These are phyloP conservation scores for Botrytis aclada DNA, from an alignment of 2,329 filamentous ascomycete genomes.

Conservation along the genomic window DNA sequence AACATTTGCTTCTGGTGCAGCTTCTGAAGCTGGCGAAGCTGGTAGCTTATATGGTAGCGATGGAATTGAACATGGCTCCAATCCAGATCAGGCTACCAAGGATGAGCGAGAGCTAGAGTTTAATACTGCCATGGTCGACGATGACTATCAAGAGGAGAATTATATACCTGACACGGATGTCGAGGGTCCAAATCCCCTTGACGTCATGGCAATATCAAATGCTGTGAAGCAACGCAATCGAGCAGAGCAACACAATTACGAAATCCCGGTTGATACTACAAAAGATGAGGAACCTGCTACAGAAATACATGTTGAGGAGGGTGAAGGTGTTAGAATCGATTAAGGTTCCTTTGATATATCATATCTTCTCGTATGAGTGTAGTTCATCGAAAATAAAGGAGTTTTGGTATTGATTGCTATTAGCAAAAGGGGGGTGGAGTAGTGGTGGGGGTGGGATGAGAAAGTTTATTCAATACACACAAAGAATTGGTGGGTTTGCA, in stretches of 20 bases:
- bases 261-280: constrained; percentile 21
- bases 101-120: constrained; percentile 33
- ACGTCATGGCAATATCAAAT: constrained; percentile 5
- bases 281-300: constrained; percentile 32
- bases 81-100: constrained; percentile 28
- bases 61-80: constrained; percentile 35
- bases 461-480: not conserved
- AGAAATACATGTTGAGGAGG: constrained; percentile 38
- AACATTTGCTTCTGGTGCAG: constrained; percentile 30
- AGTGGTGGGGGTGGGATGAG: not conserved
- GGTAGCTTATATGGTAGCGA: constrained; percentile 29
- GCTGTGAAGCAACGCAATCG: not conserved
- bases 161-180: constrained; percentile 33
- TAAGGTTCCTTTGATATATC: constrained; percentile 15
- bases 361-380: not conserved
- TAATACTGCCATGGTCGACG: constrained; percentile 25
- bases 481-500: not conserved
- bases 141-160: constrained; percentile 26
- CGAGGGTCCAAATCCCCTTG: constrained; percentile 26
- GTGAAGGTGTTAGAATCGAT: constrained; percentile 32
- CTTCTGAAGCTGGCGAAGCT: constrained; percentile 29
- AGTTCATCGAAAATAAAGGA: constrained; percentile 3
- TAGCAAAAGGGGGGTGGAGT: not conserved
- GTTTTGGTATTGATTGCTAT: not conserved
- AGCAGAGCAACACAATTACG: constrained; percentile 4